phyloP scores from a whole-genome alignment of 345 rosid species.

The Ceriops tagal region DNA sequence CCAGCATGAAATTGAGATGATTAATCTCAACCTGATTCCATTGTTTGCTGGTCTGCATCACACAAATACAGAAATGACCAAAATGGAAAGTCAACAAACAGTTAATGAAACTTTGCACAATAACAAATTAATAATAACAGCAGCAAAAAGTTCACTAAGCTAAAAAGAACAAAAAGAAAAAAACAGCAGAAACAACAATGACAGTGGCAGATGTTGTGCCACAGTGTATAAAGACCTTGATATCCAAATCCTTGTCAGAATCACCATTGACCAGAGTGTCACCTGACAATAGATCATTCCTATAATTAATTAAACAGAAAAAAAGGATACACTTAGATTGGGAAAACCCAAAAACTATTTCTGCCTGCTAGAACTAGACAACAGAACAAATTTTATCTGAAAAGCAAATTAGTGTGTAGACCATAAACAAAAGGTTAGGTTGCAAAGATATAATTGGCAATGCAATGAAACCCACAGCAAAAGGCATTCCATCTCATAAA shows the following conservation, averaged over 20 bases:
- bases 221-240: conserved; percentile 39
- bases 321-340: conserved; percentile 7
- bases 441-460: too few relatives aligned
- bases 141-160: too few relatives aligned
- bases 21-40: conserved; percentile 55
- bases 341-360: neutral
- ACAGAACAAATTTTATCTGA: neutral
- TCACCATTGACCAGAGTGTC: conserved; percentile 28
- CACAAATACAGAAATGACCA: conserved; percentile 21
- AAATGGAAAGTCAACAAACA: conserved; percentile 13
- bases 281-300: conserved; percentile 29
- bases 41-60: conserved; percentile 42
- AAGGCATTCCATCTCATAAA: too few relatives aligned
- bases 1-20: conserved; percentile 75
- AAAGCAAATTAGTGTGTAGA: neutral
- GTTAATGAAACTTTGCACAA: neutral
- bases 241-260: conserved; percentile 37
- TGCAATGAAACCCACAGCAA: too few relatives aligned
- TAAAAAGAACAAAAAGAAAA: neutral
- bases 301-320: conserved; percentile 23
- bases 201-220: neutral
- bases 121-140: neutral
- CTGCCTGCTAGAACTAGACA: neutral
- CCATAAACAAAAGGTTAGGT: too few relatives aligned
- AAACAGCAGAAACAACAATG: neutral